Evolutionary conservation across 352 stramenopile species (phyloP).

Genomic region (Globisporangium nodosum): DNA sequence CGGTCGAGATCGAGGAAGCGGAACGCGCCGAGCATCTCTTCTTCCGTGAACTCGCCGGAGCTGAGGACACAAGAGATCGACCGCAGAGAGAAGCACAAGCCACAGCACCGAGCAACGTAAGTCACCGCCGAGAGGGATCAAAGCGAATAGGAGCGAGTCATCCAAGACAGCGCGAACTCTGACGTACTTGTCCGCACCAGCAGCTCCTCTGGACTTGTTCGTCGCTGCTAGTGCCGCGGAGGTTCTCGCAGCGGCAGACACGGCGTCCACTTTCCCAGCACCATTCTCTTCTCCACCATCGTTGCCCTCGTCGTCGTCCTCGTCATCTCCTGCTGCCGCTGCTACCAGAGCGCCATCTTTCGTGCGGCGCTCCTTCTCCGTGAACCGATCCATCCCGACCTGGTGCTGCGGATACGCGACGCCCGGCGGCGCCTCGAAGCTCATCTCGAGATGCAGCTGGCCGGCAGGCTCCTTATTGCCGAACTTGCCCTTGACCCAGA

Average conservation of each 20-base stretch:
- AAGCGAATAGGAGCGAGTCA: neutral
- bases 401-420: slow-evolving; percentile 91
- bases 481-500: slow-evolving; percentile 85
- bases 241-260: slow-evolving; percentile 17
- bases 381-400: slow-evolving; percentile 66
- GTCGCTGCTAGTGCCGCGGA: slow-evolving; percentile 4
- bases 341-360: slow-evolving; percentile 42
- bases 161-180: neutral
- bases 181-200: slow-evolving; percentile 24
- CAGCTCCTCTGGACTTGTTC: slow-evolving; percentile 11
- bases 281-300: neutral
- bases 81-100: neutral
- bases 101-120: neutral
- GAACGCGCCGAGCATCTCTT: slow-evolving; percentile 90
- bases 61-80: slow-evolving; percentile 6
- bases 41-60: slow-evolving; percentile 86
- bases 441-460: slow-evolving; percentile 84
- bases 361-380: slow-evolving; percentile 61
- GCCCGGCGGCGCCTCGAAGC: slow-evolving; percentile 73
- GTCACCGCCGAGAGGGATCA: neutral
- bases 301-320: neutral
- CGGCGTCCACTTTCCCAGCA: slow-evolving; percentile 9
- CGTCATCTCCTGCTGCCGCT: slow-evolving; percentile 1
- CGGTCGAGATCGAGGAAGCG: slow-evolving; percentile 92
- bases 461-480: slow-evolving; percentile 82